Percentiles rank a stretch among this genome's conserved stretches.
Evolutionary conservation across 495 filamentous ascomycete species (phyloP).

Genomic region (Cladorrhinum samala): DNA sequence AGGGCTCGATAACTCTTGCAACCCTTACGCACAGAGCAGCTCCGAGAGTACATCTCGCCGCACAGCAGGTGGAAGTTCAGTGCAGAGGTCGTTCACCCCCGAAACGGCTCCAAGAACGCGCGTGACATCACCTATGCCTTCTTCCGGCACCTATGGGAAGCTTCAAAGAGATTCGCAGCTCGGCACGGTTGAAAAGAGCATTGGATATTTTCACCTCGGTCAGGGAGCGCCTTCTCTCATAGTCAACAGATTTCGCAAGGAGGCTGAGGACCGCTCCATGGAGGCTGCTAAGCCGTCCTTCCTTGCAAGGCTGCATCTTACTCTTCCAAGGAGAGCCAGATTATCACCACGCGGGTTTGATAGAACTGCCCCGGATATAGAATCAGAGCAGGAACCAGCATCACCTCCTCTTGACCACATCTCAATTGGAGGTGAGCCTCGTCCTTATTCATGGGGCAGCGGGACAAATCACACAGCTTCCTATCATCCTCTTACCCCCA

Average conservation of each 20-base stretch:
- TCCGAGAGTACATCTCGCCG: slow-evolving; percentile 12
- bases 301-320: slow-evolving; percentile 29
- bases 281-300: slow-evolving; percentile 23
- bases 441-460: slow-evolving; percentile 4
- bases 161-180: slow-evolving; percentile 22
- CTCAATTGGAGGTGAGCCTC: background rate
- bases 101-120: background rate
- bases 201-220: slow-evolving; percentile 24
- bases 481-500: background rate
- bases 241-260: slow-evolving; percentile 29
- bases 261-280: slow-evolving; percentile 15
- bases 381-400: background rate
- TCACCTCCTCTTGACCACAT: background rate
- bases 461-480: background rate
- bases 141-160: slow-evolving; percentile 17
- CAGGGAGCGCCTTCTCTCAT: slow-evolving; percentile 22
- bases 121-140: background rate
- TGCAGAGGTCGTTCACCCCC: background rate
- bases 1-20: slow-evolving; percentile 13
- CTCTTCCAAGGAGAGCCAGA: slow-evolving; percentile 25
- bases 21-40: slow-evolving; percentile 1
- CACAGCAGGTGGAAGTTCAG: slow-evolving; percentile 3
- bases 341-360: slow-evolving; percentile 16
- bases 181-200: slow-evolving; percentile 27
- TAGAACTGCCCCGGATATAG: background rate